These are phyloP conservation scores for Kluyveromyces dobzhanskii DNA, from an alignment of 805 yeast genomes.

Conservation along the genomic window DNA sequence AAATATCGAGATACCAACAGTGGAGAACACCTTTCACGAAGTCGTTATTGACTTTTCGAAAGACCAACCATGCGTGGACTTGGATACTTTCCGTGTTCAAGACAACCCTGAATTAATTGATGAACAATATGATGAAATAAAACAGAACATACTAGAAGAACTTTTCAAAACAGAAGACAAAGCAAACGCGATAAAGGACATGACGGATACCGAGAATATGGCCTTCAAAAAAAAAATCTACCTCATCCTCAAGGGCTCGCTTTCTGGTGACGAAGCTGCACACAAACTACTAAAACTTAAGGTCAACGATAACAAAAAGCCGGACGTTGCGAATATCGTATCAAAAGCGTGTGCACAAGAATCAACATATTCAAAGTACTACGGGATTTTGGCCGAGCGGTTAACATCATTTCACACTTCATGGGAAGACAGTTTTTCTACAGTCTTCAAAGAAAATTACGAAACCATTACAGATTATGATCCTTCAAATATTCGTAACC, in stretches of 20 bases:
- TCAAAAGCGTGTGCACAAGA: slow-evolving; percentile 80
- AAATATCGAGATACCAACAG: not conserved
- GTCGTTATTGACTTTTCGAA: not conserved
- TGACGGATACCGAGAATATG: slow-evolving; percentile 56
- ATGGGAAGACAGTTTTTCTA: slow-evolving; percentile 53
- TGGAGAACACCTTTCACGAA: not conserved
- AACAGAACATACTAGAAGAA: slow-evolving; percentile 28
- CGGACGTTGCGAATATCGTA: slow-evolving; percentile 59
- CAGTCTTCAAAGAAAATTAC: slow-evolving; percentile 50
- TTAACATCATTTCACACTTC: slow-evolving; percentile 40
- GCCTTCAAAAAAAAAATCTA: slow-evolving; percentile 72
- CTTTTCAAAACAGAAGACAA: slow-evolving; percentile 14
- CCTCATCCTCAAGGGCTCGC: slow-evolving; percentile 76
- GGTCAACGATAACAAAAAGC: slow-evolving; percentile 36
- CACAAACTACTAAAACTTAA: slow-evolving; percentile 64
- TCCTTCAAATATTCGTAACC: slow-evolving; percentile 62
- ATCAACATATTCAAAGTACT: slow-evolving; percentile 76
- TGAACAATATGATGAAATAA: slow-evolving; percentile 35
- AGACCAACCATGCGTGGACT: slow-evolving; percentile 26
- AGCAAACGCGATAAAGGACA: slow-evolving; percentile 37
- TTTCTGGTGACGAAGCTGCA: slow-evolving; percentile 88
- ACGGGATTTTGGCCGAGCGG: slow-evolving; percentile 67
- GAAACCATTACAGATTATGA: slow-evolving; percentile 56
- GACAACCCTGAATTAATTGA: slow-evolving; percentile 43
- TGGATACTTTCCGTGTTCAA: slow-evolving; percentile 48